Base-by-base conservation (phyloP, 2,329 filamentous ascomycete genomes). In the Talaromyces amestolkiae region DNA sequence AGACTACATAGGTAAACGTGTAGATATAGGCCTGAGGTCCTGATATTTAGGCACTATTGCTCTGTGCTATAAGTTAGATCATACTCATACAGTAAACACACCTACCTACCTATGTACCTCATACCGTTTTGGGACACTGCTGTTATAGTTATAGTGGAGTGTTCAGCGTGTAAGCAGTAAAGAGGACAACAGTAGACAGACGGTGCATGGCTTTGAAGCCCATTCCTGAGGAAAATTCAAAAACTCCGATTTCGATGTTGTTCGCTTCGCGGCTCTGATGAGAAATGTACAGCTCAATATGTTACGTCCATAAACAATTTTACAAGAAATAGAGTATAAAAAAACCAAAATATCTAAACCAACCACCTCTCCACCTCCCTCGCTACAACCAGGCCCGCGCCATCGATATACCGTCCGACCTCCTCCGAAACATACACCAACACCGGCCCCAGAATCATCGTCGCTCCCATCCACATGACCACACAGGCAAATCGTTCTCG, bases 311-410 rank as follows among this genome's bases (percentile, higher is more conserved):
- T 54, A 15, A 54, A 22, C 27, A 17, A 17, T 3, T 31, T 7
- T 24, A 49, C 10, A 37, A 56, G 10, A 39, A 24, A 37, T 22
- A 24, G 39, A 35, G 27, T 37, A 24, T 35, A 56, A 27, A 56
- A 24, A 2, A 19, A 54, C 19, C 17, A 9, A 22, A 56, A 56
- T 3, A 1, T 15, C 11, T 45, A 61, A 3, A 49, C 45, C 45
- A 65, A 19, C 56, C 45, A 65, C 56, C 27, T 61, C n/a, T 65
- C 63, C 9, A 53, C 35, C 43, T 53, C 56, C 47, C 49, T 65
- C 9, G 56, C 49, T 7, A 41, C 45, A 13, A 58, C 13, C 11
- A 56, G 6, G 9, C 63, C 33, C 35, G n/a, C 27, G 7, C 15
- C 6, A 4, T 65, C 63, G 7, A 65, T 19, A 54, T 65, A 45